phyloP scores from a whole-genome alignment of 495 filamentous ascomycete species.

The Immersiella caudata region DNA sequence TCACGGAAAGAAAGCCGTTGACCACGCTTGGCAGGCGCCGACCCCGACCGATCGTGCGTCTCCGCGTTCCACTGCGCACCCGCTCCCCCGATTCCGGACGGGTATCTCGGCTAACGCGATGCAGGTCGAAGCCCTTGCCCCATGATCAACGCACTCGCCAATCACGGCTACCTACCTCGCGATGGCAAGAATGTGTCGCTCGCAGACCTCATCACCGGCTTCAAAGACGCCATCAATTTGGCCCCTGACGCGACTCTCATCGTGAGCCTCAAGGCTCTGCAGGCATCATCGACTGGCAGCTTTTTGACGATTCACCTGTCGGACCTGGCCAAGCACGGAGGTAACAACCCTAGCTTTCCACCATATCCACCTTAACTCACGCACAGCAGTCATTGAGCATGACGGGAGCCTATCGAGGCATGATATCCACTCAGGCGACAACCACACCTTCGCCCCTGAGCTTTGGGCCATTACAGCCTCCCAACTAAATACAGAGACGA shows the following conservation, averaged over 20 bases:
- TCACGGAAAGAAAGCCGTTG: slow-evolving; percentile 3
- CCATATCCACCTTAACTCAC: background rate
- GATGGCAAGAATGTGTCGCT: slow-evolving; percentile 48
- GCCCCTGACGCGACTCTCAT: slow-evolving; percentile 26
- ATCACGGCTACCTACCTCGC: slow-evolving; percentile 59
- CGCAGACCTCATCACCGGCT: slow-evolving; percentile 28
- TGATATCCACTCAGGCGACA: slow-evolving; percentile 35
- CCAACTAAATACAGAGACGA: slow-evolving; percentile 26
- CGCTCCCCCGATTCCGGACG: background rate
- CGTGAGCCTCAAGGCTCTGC: slow-evolving; percentile 30
- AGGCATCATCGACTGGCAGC: slow-evolving; percentile 33
- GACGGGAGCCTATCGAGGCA: slow-evolving; percentile 34
- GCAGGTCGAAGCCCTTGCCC: slow-evolving; percentile 50
- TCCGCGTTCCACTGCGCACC: background rate
- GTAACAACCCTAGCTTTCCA: slow-evolving; percentile 4
- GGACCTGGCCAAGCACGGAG: slow-evolving; percentile 35
- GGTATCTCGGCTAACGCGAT: background rate
- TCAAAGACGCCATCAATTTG: slow-evolving; percentile 35
- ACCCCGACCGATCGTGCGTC: slow-evolving; percentile 22
- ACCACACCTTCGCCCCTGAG: slow-evolving; percentile 35
- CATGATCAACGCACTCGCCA: slow-evolving; percentile 59
- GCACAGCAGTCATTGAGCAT: slow-evolving; percentile 36
- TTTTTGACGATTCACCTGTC: slow-evolving; percentile 34
- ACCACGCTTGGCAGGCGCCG: slow-evolving; percentile 24
- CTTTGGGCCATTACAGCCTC: slow-evolving; percentile 24